phyloP scores from a whole-genome alignment of 2,329 filamentous ascomycete species.

The Purpureocillium takamizusanense region DNA sequence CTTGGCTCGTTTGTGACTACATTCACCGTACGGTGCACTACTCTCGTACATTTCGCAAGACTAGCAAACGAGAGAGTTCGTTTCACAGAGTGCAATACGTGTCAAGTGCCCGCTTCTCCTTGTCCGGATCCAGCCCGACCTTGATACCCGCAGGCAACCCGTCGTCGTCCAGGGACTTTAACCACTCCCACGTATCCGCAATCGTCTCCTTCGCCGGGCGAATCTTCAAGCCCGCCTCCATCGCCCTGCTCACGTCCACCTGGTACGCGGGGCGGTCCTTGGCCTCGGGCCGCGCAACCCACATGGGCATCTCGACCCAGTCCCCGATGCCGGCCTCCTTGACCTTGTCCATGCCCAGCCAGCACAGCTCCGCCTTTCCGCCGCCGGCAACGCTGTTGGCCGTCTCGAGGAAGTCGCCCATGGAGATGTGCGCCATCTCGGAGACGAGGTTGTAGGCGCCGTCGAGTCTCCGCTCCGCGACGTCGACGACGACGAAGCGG shows the following conservation, averaged over 20 bases:
- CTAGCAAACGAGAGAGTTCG: no score
- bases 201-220: conserved; percentile 4
- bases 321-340: neutral
- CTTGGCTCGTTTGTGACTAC: no score
- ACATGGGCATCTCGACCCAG: conserved; percentile 5
- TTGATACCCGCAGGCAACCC: neutral
- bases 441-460: conserved; percentile 3
- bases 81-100: no score
- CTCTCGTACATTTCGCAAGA: no score
- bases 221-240: conserved; percentile 1
- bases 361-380: conserved; percentile 2
- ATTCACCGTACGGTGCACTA: no score
- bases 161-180: neutral
- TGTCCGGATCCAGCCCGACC: conserved; percentile 1
- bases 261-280: neutral
- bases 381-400: conserved; percentile 1
- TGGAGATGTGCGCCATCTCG: neutral
- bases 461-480: conserved; percentile 3
- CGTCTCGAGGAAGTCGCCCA: conserved; percentile 2
- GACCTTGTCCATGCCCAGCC: conserved; percentile 5
- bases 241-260: conserved; percentile 1
- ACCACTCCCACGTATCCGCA: conserved; percentile 7
- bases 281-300: neutral
- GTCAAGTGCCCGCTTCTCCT: neutral
- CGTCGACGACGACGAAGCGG: conserved; percentile 4